Evolutionary conservation across 2,329 filamentous ascomycete species (phyloP).

Genomic region (Phaeophleospora eucalypticola): DNA sequence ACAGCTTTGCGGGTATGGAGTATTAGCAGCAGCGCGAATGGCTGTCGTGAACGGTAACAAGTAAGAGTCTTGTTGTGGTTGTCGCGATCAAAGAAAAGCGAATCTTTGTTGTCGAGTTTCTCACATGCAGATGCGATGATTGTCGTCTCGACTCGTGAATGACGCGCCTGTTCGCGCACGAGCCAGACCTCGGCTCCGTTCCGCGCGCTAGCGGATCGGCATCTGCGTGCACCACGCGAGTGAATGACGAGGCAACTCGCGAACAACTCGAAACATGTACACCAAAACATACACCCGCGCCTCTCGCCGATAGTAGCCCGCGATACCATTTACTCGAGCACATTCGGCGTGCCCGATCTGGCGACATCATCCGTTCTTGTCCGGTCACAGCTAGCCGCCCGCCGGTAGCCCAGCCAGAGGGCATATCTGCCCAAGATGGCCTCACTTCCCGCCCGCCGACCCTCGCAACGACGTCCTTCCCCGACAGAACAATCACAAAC

Average conservation of each 20-base stretch:
- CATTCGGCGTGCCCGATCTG: no score
- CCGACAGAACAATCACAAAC: slow-evolving; percentile 15
- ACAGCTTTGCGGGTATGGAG: neutral
- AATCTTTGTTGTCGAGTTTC: no score
- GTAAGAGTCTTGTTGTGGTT: neutral
- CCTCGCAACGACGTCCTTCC: slow-evolving; percentile 21
- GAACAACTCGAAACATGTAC: no score
- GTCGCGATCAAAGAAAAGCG: neutral
- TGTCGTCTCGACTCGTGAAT: neutral
- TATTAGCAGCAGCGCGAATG: neutral
- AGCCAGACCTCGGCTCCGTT: neutral
- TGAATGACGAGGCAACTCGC: no score
- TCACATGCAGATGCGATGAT: neutral
- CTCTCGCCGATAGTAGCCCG: no score
- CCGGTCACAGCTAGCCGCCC: neutral
- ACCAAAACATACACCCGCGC: no score
- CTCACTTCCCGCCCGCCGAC: slow-evolving; percentile 37
- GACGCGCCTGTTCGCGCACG: neutral
- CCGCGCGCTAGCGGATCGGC: no score
- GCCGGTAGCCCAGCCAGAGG: neutral
- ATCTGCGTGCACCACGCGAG: no score
- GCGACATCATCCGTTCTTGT: no score
- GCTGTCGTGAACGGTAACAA: neutral
- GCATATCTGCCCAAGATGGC: slow-evolving; percentile 33
- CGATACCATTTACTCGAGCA: no score